A percentile compares a stretch with the other conserved stretches of the same genome.
Conservation (phyloP, 495 filamentous ascomycete species). For the Penicillium silybi region DNA sequence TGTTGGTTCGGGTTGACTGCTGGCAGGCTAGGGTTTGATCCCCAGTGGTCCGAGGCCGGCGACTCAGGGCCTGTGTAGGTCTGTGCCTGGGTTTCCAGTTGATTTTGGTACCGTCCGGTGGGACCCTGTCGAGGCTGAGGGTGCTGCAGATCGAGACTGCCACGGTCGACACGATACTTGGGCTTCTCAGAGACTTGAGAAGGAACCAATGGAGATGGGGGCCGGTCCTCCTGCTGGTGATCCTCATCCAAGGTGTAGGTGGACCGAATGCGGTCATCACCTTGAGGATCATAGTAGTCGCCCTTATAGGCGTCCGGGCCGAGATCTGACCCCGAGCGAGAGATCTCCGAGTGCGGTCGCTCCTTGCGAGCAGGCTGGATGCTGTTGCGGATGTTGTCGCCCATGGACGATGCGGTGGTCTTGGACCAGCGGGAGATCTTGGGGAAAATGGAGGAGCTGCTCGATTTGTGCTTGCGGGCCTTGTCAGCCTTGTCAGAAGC, state of each 20-base stretch:
- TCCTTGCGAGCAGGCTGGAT: conserved; percentile 45
- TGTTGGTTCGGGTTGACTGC: conserved; percentile 36
- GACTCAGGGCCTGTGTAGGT: conserved; percentile 63
- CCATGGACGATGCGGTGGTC: conserved; percentile 81
- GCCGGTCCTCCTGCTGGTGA: conserved; percentile 48
- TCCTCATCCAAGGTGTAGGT: conserved; percentile 54
- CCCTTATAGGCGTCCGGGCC: conserved; percentile 55
- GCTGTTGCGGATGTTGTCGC: conserved; percentile 51
- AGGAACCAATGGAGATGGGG: conserved; percentile 60
- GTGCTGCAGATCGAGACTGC: conserved; percentile 84
- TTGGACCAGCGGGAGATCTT: conserved; percentile 97
- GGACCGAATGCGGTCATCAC: conserved; percentile 69
- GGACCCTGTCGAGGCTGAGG: conserved; percentile 84
- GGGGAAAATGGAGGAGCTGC: conserved; percentile 81
- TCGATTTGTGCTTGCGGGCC: conserved; percentile 85
- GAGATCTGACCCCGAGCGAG: conserved; percentile 70
- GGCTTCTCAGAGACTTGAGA: conserved; percentile 71
- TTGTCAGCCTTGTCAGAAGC: conserved; percentile 55
- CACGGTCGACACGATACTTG: conserved; percentile 86
- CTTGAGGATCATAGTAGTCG: conserved; percentile 60
- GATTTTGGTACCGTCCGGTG: conserved; percentile 74
- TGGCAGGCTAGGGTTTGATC: conserved; percentile 52
- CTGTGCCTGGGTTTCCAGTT: conserved; percentile 75
- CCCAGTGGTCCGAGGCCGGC: conserved; percentile 72
- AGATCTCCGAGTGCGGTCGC: conserved; percentile 53